Conservation (phyloP, 2,329 filamentous ascomycete genomes). For the Penicillium sp. region DNA sequence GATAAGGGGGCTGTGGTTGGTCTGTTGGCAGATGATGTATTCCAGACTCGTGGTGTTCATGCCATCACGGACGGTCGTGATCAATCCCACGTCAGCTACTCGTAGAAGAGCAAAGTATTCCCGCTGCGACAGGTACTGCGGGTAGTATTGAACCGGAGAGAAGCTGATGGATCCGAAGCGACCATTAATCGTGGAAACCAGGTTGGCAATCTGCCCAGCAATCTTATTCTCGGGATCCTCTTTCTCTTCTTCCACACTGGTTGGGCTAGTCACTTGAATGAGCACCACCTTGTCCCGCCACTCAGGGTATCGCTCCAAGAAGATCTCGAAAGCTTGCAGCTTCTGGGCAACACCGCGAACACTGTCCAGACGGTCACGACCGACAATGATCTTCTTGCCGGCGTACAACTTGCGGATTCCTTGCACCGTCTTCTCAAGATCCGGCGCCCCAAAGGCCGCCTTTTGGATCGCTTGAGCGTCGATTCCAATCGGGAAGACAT, state of each 20-base stretch:
- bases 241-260: conserved; percentile 73
- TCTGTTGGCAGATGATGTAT: conserved; percentile 89
- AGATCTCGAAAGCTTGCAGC: conserved; percentile 88
- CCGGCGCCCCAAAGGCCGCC: conserved; percentile 69
- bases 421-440: conserved; percentile 70
- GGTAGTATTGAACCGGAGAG: conserved; percentile 90
- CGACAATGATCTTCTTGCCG: conserved; percentile 94
- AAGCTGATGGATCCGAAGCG: conserved; percentile 84
- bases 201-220: conserved; percentile 83
- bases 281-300: conserved; percentile 91
- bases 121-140: conserved; percentile 83
- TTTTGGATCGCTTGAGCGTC: conserved; percentile 78
- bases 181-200: conserved; percentile 91
- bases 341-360: conserved; percentile 95
- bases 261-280: conserved; percentile 92
- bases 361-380: conserved; percentile 89
- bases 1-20: conserved; percentile 83
- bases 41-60: conserved; percentile 98
- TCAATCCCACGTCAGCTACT: conserved; percentile 85
- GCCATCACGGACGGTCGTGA: conserved; percentile 92
- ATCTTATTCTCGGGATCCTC: conserved; percentile 79
- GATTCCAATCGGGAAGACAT: conserved; percentile 93
- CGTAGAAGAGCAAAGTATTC: conserved; percentile 96
- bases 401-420: conserved; percentile 75
- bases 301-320: conserved; percentile 85